Base-by-base conservation (phyloP, 805 yeast species). In the Monosporozyma yasuniensis region DNA sequence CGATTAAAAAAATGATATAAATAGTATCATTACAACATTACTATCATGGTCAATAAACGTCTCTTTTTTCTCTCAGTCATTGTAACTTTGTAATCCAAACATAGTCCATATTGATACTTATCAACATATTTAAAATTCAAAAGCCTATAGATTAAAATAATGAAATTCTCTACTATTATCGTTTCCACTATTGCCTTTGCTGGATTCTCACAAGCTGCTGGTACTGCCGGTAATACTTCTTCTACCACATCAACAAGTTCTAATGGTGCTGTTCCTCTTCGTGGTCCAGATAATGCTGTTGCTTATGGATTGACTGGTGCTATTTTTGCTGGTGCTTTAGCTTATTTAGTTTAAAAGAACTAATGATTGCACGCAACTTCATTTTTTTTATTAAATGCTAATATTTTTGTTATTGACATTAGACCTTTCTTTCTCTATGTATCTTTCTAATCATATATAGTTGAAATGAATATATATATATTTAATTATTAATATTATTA, bases 301-400 rank as follows among this genome's bases (percentile, higher is more conserved):
- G 45, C 46, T 28, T 51, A 49, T 9, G 56, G 53, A 42, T 28
- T 48, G 3, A 48, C 49, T 25, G 58, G 57, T 44, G 57, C 57
- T 14, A 41, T 46, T 21, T 35, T 52, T 3, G 58, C 56, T 3
- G 58, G 56, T 39, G 56, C 48, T 28, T 10, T 55, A 16, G 58
- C 56, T 45, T 47, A 42, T 53, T 14, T 54, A 42, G 41, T 34
- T 27, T 38, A 45, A 32, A 4, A 8, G 27, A 25, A 25, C 34
- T 41, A 22, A 22, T 38, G 34, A 11, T 25, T 27, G 3, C 10
- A n/a, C 22, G 12, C 38, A n/a, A n/a, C n/a, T n/a, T 39, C 27
- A n/a, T 18, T 27, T 50, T 19, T 22, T 42, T 12, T 37, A 27
- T 37, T 18, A 11, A 12, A 25, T 35, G 9, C 35, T 41, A 12